Conservation (phyloP, 176 grass and related monocot species). For the Otatea glauca region DNA sequence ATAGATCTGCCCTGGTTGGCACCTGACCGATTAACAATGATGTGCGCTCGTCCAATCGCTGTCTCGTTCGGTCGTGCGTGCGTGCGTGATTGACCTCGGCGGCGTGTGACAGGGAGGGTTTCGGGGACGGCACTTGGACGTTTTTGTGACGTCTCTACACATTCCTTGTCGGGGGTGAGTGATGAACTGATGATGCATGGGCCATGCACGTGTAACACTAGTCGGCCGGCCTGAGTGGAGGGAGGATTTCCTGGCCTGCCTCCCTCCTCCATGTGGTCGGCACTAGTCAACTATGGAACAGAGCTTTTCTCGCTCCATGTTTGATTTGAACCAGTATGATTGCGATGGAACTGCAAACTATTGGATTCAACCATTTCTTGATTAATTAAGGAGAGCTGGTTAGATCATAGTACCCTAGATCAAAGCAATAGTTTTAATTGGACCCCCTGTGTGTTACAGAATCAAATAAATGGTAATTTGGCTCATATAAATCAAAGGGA, state of each 20-base stretch:
- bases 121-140: not conserved
- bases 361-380: not conserved
- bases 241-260: slow-evolving; percentile 11
- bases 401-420: not conserved
- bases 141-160: slow-evolving; percentile 11
- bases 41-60: not conserved
- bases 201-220: slow-evolving; percentile 23
- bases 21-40: too few relatives aligned
- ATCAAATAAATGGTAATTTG: too few relatives aligned
- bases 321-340: not conserved
- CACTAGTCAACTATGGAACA: slow-evolving; percentile 32
- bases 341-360: too few relatives aligned
- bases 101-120: slow-evolving; percentile 35
- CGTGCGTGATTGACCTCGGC: not conserved
- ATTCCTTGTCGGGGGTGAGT: not conserved
- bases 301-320: not conserved
- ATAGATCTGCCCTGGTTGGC: too few relatives aligned
- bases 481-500: too few relatives aligned
- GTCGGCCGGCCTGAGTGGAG: not conserved
- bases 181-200: slow-evolving; percentile 22
- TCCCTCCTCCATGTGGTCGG: not conserved
- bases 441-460: not conserved
- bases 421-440: not conserved
- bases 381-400: not conserved
- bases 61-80: not conserved